A percentile compares a stretch with the other conserved stretches of the same genome.
These are phyloP conservation scores for Cutaneotrichosporon spelunceum DNA, from an alignment of 1,284 basidiomycete species.

Conservation along the genomic window DNA sequence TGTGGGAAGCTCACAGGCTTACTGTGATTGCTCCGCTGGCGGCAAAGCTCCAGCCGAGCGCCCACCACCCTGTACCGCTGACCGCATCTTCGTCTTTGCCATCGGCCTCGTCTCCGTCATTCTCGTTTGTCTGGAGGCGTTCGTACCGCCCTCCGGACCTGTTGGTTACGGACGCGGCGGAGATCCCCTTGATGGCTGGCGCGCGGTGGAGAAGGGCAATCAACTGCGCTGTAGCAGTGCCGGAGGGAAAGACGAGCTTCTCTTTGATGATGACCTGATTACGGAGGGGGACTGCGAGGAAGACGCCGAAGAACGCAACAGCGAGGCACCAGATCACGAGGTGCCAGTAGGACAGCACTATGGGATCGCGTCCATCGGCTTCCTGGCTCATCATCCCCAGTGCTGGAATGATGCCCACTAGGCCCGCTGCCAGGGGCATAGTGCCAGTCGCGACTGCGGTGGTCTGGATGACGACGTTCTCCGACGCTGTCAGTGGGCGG, in stretches of 20 bases:
- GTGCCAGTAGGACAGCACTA: conserved; percentile 67
- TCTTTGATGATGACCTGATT: conserved; percentile 97
- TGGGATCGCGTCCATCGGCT: conserved; percentile 70
- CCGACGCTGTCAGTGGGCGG: conserved; percentile 69
- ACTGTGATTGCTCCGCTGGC: conserved; percentile 70
- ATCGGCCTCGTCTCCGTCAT: conserved; percentile 1
- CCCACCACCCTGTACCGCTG: conserved; percentile 65
- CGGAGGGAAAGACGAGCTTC: conserved; percentile 87
- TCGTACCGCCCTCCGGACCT: conserved; percentile 27
- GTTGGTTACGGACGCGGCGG: neutral
- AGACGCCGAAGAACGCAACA: conserved; percentile 92
- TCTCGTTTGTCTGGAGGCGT: conserved; percentile 24
- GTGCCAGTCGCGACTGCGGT: conserved; percentile 82
- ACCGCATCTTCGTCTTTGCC: conserved; percentile 51
- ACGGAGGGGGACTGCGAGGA: conserved; percentile 86
- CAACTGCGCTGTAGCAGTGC: conserved; percentile 94
- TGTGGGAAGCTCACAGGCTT: conserved; percentile 35
- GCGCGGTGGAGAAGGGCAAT: conserved; percentile 79
- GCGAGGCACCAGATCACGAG: conserved; percentile 67
- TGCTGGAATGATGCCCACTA: conserved; percentile 92
- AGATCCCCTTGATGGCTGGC: conserved; percentile 29
- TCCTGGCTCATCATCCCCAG: conserved; percentile 70
- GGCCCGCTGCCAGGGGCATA: conserved; percentile 89
- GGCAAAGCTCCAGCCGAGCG: conserved; percentile 69
- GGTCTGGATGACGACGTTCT: conserved; percentile 90